Evolutionary conservation across 1,284 basidiomycete species (phyloP).

Genomic region (Microbotryum intermedium): DNA sequence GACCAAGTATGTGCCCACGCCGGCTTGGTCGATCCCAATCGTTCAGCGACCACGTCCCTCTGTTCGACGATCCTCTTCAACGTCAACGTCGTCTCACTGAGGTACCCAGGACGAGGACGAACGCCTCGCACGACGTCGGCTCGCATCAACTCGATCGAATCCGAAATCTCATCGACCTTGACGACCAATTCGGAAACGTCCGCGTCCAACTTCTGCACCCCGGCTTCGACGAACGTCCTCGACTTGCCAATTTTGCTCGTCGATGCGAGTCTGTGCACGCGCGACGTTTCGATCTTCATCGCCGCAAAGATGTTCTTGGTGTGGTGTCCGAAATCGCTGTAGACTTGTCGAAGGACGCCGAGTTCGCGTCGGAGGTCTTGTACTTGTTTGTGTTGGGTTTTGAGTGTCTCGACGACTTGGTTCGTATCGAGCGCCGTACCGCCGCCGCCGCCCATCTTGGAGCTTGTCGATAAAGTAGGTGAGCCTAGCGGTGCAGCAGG

Average conservation of each 20-base stretch:
- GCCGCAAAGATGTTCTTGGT: slow-evolving; percentile 74
- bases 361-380: slow-evolving; percentile 87
- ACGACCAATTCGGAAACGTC: slow-evolving; percentile 85
- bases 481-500: slow-evolving; percentile 19
- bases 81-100: slow-evolving; percentile 59
- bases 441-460: neutral
- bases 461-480: neutral
- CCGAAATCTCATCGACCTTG: slow-evolving; percentile 86
- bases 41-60: slow-evolving; percentile 68
- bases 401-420: slow-evolving; percentile 69
- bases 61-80: slow-evolving; percentile 61
- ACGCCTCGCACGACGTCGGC: slow-evolving; percentile 87
- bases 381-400: slow-evolving; percentile 87
- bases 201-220: slow-evolving; percentile 78
- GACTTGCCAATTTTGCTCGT: slow-evolving; percentile 69
- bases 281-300: slow-evolving; percentile 71
- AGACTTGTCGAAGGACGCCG: slow-evolving; percentile 85
- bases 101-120: slow-evolving; percentile 57
- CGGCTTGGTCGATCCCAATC: slow-evolving; percentile 82
- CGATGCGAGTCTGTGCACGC: slow-evolving; percentile 74
- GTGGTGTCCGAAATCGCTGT: slow-evolving; percentile 81
- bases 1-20: slow-evolving; percentile 99
- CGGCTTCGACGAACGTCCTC: slow-evolving; percentile 79
- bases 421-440: neutral
- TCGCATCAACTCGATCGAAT: slow-evolving; percentile 80